Conservation (phyloP, 768 basidiomycete genomes). For the Scleroderma bovista region DNA sequence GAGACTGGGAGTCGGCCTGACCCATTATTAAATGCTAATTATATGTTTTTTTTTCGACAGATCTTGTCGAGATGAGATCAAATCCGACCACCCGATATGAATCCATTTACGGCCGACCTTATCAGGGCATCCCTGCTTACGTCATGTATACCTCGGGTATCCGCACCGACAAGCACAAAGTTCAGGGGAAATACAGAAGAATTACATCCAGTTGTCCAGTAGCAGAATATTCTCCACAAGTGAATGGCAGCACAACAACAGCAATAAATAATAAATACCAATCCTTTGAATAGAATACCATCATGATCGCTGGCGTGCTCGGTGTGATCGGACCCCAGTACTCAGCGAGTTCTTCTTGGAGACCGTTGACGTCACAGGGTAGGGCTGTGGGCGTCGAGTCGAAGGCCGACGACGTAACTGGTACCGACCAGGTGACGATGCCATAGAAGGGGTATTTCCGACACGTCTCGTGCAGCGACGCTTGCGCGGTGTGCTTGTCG, state of each 20-base stretch:
- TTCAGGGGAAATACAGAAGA: neutral
- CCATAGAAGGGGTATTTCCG: neutral
- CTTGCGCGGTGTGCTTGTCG: neutral
- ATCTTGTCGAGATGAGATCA: neutral
- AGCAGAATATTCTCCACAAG: neutral
- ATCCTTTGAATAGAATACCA: constrained; percentile 2
- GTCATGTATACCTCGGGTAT: neutral
- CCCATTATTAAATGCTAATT: neutral
- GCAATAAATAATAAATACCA: constrained; percentile 32
- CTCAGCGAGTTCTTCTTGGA: constrained; percentile 8
- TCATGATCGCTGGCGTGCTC: neutral
- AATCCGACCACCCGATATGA: neutral
- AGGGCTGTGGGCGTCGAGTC: constrained; percentile 13
- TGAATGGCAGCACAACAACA: constrained; percentile 21
- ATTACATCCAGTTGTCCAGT: constrained; percentile 4
- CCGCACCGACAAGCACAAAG: neutral
- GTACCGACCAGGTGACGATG: constrained; percentile 19
- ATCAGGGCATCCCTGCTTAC: constrained; percentile 1
- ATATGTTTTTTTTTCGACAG: neutral
- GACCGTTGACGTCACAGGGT: constrained; percentile 4
- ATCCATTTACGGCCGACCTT: neutral
- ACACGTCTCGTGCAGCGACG: neutral
- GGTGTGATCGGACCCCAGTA: neutral
- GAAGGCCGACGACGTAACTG: constrained; percentile 24
- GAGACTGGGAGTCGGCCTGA: constrained; percentile 3